A percentile compares a stretch with the other conserved stretches of the same genome.
Evolutionary conservation across 2,329 filamentous ascomycete species (phyloP).

Genomic region (Pseudopyricularia cyperi): DNA sequence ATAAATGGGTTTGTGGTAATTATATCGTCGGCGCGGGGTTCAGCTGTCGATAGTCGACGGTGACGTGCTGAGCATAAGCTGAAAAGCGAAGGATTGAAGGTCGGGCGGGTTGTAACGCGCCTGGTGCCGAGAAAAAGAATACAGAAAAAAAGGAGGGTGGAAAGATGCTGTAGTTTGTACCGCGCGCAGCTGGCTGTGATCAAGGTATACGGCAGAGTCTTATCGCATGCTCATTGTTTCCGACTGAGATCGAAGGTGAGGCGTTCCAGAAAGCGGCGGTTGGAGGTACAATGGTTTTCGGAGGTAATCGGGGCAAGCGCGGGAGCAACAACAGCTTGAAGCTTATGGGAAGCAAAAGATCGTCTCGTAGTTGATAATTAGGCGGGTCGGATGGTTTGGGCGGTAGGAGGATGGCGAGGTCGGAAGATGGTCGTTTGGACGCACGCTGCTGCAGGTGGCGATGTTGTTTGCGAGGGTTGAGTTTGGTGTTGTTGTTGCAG

Average conservation of each 20-base stretch:
- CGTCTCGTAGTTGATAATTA: not conserved
- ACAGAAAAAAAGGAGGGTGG: not conserved
- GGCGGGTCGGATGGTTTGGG: no score
- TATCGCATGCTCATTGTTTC: slow-evolving; percentile 1
- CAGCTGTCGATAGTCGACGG: not conserved
- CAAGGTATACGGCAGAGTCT: not conserved
- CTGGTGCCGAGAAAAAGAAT: not conserved
- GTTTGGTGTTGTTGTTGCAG: no score
- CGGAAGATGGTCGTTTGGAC: not conserved
- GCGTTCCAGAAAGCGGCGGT: not conserved
- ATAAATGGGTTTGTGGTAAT: not conserved
- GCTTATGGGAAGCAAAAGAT: not conserved
- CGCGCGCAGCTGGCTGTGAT: not conserved
- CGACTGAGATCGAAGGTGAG: not conserved
- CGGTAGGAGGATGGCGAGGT: not conserved
- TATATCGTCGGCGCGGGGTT: not conserved
- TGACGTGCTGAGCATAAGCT: not conserved
- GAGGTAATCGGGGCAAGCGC: not conserved
- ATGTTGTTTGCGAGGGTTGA: not conserved
- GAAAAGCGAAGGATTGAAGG: not conserved
- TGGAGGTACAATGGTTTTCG: not conserved
- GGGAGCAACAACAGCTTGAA: not conserved
- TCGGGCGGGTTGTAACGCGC: not conserved
- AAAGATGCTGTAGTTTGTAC: not conserved
- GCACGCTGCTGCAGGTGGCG: not conserved